These are phyloP conservation scores for Aquilaria sinensis DNA, from an alignment of 345 rosid species.

Conservation along the genomic window DNA sequence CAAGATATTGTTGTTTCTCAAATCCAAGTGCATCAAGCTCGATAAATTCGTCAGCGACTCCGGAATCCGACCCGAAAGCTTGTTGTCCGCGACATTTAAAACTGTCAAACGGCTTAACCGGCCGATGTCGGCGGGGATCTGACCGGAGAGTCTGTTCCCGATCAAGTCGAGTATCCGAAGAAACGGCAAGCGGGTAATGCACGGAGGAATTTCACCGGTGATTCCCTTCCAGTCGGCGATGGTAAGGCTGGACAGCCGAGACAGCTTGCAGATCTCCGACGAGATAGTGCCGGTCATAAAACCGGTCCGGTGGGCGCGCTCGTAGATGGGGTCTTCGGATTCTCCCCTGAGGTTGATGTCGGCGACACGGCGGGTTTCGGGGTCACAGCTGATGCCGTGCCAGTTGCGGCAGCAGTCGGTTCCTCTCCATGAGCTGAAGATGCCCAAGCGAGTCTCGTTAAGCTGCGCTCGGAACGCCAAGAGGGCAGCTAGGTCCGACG, in stretches of 20 bases:
- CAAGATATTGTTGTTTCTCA: conserved; percentile 54
- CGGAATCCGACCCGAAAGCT: conserved; percentile 60
- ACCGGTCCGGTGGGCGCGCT: conserved; percentile 54
- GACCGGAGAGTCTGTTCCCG: conserved; percentile 68
- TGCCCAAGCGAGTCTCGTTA: conserved; percentile 58
- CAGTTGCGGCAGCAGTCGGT: conserved; percentile 80
- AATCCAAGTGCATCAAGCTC: conserved; percentile 77
- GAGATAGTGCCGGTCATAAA: conserved; percentile 77
- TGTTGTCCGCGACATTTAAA: conserved; percentile 73
- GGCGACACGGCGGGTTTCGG: conserved; percentile 53
- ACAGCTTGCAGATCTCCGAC: conserved; percentile 49
- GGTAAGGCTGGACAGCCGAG: conserved; percentile 57
- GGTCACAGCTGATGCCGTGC: conserved; percentile 90
- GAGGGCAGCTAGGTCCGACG: conserved; percentile 68
- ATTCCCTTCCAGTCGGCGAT: conserved; percentile 95
- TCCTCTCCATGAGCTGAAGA: conserved; percentile 83
- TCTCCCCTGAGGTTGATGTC: conserved; percentile 91
- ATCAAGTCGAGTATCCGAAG: conserved; percentile 66
- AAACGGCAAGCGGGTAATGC: conserved; percentile 53
- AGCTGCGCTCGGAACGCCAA: conserved; percentile 60
- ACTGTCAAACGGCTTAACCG: conserved; percentile 57
- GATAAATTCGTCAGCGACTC: conserved; percentile 51
- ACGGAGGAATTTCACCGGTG: conserved; percentile 65
- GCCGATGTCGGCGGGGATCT: conserved; percentile 54
- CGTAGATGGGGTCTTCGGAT: conserved; percentile 77